These are phyloP conservation scores for Verticillium albo-atrum DNA, from an alignment of 2,329 filamentous ascomycete genomes.

Conservation along the genomic window DNA sequence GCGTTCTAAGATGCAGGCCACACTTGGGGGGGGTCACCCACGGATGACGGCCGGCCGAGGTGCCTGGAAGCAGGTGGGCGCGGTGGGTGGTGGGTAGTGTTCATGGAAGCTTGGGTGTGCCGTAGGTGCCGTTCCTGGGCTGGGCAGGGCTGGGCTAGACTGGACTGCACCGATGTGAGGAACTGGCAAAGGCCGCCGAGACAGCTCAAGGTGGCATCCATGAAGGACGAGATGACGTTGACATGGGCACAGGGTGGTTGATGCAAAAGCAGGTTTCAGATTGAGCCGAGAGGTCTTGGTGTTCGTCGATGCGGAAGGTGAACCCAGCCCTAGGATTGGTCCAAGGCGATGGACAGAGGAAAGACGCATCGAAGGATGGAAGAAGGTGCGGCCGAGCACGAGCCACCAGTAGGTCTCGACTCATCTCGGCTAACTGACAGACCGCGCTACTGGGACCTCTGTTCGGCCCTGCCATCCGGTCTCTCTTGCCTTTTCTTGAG, in stretches of 20 bases:
- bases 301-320: not conserved
- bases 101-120: not conserved
- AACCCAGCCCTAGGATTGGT: not conserved
- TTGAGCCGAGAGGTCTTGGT: not conserved
- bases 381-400: not conserved
- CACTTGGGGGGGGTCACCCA: not conserved
- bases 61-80: not conserved
- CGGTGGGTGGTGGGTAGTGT: not conserved
- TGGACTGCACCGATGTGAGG: no score
- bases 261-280: not conserved
- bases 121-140: not conserved
- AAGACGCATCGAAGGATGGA: not conserved
- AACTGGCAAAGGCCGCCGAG: no score
- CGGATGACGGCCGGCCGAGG: not conserved
- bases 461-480: no score
- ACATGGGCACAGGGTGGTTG: not conserved
- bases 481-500: no score
- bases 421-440: not conserved
- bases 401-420: not conserved
- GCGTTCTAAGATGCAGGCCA: not conserved
- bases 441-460: no score
- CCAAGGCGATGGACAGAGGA: no score
- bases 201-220: not conserved
- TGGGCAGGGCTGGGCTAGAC: not conserved
- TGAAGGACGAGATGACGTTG: not conserved